Evolutionary conservation across 2,329 filamentous ascomycete genomes (phyloP).

Genomic region (Penicillium sp.): DNA sequence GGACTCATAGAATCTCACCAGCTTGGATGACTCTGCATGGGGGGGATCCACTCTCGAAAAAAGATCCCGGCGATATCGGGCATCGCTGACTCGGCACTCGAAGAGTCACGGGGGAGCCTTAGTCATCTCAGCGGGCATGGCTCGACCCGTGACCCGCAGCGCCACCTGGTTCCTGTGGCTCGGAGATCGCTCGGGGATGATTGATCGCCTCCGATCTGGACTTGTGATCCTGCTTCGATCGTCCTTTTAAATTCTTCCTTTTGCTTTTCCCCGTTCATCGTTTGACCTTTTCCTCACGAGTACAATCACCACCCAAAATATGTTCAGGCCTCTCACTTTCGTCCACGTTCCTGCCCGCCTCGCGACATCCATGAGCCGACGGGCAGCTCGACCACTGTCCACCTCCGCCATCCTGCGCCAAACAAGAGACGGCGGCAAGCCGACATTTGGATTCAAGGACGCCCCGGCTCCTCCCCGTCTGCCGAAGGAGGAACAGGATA

Average conservation of each 20-base stretch:
- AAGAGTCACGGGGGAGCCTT: constrained; percentile 13
- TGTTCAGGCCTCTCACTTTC: constrained; percentile 16
- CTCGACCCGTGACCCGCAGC: neutral
- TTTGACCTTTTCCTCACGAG: too few relatives aligned
- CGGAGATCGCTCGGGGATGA: neutral
- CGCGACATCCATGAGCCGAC: constrained; percentile 36
- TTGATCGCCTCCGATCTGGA: too few relatives aligned
- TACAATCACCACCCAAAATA: constrained; percentile 5
- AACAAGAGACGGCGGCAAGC: constrained; percentile 21
- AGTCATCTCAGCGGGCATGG: constrained; percentile 5
- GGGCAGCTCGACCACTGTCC: constrained; percentile 22
- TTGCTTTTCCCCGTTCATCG: too few relatives aligned
- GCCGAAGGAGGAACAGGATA: constrained; percentile 79
- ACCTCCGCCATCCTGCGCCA: constrained; percentile 20
- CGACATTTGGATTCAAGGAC: constrained; percentile 28
- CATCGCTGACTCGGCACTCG: constrained; percentile 6
- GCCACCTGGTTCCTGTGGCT: constrained; percentile 1
- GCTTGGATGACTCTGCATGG: constrained; percentile 2
- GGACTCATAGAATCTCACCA: neutral
- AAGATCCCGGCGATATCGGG: constrained; percentile 20
- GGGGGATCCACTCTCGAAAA: constrained; percentile 9
- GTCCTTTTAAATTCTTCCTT: too few relatives aligned
- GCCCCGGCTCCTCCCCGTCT: constrained; percentile 76
- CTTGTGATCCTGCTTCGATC: too few relatives aligned
- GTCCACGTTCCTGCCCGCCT: constrained; percentile 32